Evolutionary conservation across 2,329 filamentous ascomycete species (phyloP), one percentile per base, ranked within the genome.

Genomic region (Ceratocystis lukuohia): DNA sequence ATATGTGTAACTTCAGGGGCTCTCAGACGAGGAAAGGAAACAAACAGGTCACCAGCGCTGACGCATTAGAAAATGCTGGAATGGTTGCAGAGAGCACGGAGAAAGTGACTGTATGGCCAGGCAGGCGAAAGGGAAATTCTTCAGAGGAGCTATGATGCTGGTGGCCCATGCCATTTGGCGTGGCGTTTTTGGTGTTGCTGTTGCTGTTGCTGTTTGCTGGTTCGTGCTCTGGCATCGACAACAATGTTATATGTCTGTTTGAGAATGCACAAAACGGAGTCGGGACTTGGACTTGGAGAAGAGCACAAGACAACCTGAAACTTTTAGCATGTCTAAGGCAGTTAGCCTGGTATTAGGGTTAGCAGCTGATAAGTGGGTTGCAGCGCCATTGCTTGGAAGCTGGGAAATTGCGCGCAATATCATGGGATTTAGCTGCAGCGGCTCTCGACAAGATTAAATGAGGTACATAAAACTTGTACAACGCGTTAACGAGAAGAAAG

Each of bases 141-240:
- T 59, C 17, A 59, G 28, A 37, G 56, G 33, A 59, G 56, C 56
- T 59, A 59, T 59, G 56, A 59, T 37, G 56, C 56, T 33, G 17
- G 56, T 59, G 56, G 56, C 56, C 56, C 28, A 59, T 59, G 56
- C 30, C 48, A 48, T 56, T 37, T 59, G 56, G 28, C 28, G 28
- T 59, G 28, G 56, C 28, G 25, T 37, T 30, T 25, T 28, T 33
- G 6, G 6, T 33, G 30, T 33, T 41, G 37, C 12, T 41, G 10
- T 59, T 33, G 6, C 30, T 33, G 30, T 33, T 41, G 37, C 37
- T 41, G 10, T 59, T 37, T 59, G 28, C 28, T 33, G 56, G 56
- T 20, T 59, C 30, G 56, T 59, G 56, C 56, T 20, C 33, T 20
- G 56, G 33, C n/a, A 20, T 59, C 17, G 33, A 4, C 20, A 20